These are phyloP conservation scores for Proliferodiscus dingleyae DNA, from an alignment of 2,329 filamentous ascomycete species.

Conservation along the genomic window DNA sequence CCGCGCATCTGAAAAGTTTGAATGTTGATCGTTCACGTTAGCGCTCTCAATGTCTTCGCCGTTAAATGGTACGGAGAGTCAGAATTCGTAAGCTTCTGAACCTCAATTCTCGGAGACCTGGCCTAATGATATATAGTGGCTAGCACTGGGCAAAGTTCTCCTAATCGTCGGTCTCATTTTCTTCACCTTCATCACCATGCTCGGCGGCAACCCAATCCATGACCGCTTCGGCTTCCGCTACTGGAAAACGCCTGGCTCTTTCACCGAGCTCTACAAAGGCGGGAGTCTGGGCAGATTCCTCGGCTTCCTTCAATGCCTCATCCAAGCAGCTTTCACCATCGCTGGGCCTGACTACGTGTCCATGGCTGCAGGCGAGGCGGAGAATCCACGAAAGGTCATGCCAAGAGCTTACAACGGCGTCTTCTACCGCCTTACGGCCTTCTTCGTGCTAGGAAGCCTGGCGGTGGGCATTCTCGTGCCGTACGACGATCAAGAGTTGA, in stretches of 20 bases:
- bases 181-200: slow-evolving; percentile 59
- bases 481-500: slow-evolving; percentile 56
- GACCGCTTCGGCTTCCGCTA: slow-evolving; percentile 53
- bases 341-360: slow-evolving; percentile 64
- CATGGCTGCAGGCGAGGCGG: slow-evolving; percentile 65
- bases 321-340: slow-evolving; percentile 65
- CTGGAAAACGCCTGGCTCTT: slow-evolving; percentile 42
- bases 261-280: slow-evolving; percentile 46
- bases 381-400: slow-evolving; percentile 58
- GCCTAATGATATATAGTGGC: slow-evolving; percentile 2
- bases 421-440: slow-evolving; percentile 65
- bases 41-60: slow-evolving; percentile 60
- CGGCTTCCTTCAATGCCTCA: slow-evolving; percentile 52
- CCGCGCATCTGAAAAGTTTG: neutral
- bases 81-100: slow-evolving; percentile 55
- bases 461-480: slow-evolving; percentile 61
- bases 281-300: slow-evolving; percentile 54
- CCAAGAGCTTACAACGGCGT: slow-evolving; percentile 67
- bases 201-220: slow-evolving; percentile 55
- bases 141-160: slow-evolving; percentile 64
- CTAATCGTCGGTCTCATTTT: slow-evolving; percentile 51
- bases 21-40: slow-evolving; percentile 9
- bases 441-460: slow-evolving; percentile 65
- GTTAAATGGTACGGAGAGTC: slow-evolving; percentile 72
- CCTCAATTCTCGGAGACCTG: neutral